Evolutionary conservation across 2,329 filamentous ascomycete genomes (phyloP).

Genomic region (Colletotrichum lini): DNA sequence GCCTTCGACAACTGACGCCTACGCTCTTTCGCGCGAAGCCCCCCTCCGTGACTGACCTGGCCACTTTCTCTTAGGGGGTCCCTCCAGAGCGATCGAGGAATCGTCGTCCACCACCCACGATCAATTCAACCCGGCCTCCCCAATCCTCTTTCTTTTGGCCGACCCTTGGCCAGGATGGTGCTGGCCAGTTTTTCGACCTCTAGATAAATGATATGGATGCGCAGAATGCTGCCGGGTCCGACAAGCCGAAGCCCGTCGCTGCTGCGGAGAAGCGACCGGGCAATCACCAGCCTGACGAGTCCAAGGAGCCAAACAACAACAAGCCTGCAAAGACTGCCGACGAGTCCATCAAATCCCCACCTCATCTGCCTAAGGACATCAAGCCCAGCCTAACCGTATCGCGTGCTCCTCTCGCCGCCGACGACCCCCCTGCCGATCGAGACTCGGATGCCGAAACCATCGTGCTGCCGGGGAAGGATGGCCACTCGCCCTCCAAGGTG

Average conservation of each 20-base stretch:
- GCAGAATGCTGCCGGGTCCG: constrained; percentile 76
- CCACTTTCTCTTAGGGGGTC: constrained; percentile 40
- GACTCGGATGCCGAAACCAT: constrained; percentile 82
- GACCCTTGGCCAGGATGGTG: constrained; percentile 71
- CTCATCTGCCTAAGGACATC: constrained; percentile 30
- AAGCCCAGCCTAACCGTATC: constrained; percentile 47
- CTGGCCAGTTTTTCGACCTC: constrained; percentile 63
- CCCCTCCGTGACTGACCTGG: constrained; percentile 37
- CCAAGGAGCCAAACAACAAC: constrained; percentile 42
- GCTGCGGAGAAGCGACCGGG: constrained; percentile 62
- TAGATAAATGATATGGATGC: constrained; percentile 78
- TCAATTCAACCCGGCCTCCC: constrained; percentile 34
- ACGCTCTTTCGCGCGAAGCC: constrained; percentile 17
- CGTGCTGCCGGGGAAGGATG: constrained; percentile 76
- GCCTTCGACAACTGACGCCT: constrained; percentile 14
- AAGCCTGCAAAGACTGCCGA: constrained; percentile 26
- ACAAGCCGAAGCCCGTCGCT: constrained; percentile 72
- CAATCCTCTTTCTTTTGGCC: constrained; percentile 49
- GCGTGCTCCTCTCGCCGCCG: constrained; percentile 50
- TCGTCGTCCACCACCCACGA: constrained; percentile 25
- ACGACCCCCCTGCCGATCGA: constrained; percentile 66
- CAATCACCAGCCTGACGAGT: constrained; percentile 45
- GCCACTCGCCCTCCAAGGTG: constrained; percentile 73
- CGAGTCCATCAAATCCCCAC: constrained; percentile 39
- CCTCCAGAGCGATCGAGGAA: constrained; percentile 29